Conservation (phyloP, 306 rosid genomes). For the Senna tora region DNA sequence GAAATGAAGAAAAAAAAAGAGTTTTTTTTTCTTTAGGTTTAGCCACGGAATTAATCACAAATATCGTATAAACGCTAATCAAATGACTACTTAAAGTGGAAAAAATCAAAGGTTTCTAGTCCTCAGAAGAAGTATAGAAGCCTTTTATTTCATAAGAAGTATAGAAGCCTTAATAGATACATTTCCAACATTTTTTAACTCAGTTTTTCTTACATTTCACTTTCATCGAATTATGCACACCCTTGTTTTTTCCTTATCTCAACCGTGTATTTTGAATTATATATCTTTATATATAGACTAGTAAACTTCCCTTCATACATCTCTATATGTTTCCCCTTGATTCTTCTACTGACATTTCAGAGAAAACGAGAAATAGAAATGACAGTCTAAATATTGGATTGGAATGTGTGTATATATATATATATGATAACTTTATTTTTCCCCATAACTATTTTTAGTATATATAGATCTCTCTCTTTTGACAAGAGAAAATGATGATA, state of each 20-base stretch:
- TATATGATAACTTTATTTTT: conserved; percentile 64
- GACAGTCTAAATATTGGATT: conserved; percentile 33
- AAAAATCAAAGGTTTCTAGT: conserved; percentile 72
- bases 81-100: conserved; percentile 60
- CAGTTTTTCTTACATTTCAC: conserved; percentile 64
- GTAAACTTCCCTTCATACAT: background rate
- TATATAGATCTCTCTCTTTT: conserved; percentile 35
- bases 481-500: conserved; percentile 28
- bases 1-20: no score
- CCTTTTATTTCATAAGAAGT: no score
- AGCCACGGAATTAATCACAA: no score
- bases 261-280: conserved; percentile 14
- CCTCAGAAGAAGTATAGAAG: conserved; percentile 52
- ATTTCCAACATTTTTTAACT: conserved; percentile 55
- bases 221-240: conserved; percentile 66
- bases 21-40: no score
- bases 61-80: conserved; percentile 50
- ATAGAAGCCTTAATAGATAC: conserved; percentile 77
- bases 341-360: conserved; percentile 50
- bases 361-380: conserved; percentile 54
- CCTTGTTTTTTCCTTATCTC: conserved; percentile 33
- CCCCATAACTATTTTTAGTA: conserved; percentile 45
- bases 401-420: conserved; percentile 39
- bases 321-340: conserved; percentile 20
- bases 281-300: background rate